A percentile compares a stretch with the other conserved stretches of the same genome.
phyloP scores from a whole-genome alignment of 2,329 filamentous ascomycete species.

The Botrytis sinoallii region DNA sequence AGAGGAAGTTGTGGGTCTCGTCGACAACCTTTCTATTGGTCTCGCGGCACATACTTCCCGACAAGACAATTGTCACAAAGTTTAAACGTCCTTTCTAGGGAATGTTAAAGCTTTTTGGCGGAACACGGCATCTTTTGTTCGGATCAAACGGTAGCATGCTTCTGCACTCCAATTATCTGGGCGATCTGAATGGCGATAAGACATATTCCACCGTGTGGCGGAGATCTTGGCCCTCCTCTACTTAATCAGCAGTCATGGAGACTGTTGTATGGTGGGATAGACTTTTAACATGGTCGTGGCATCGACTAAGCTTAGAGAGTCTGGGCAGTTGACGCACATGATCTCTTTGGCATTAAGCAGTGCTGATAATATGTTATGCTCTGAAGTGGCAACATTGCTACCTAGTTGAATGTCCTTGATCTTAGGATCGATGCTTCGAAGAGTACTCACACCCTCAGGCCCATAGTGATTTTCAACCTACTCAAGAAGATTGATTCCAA shows the following conservation, averaged over 20 bases:
- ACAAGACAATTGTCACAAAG: slow-evolving; percentile 33
- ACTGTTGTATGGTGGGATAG: slow-evolving; percentile 32
- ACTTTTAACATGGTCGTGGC: slow-evolving; percentile 29
- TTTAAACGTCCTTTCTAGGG: slow-evolving; percentile 31
- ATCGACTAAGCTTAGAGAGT: slow-evolving; percentile 26
- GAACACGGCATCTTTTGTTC: slow-evolving; percentile 23
- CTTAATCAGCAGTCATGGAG: slow-evolving; percentile 27
- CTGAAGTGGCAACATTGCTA: slow-evolving; percentile 37
- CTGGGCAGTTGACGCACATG: slow-evolving; percentile 26
- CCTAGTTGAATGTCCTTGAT: slow-evolving; percentile 17
- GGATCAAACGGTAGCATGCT: slow-evolving; percentile 33
- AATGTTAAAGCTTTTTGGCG: slow-evolving; percentile 29
- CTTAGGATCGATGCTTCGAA: slow-evolving; percentile 20
- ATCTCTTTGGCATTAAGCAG: slow-evolving; percentile 40
- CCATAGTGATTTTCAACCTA: slow-evolving; percentile 7
- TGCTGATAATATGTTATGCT: slow-evolving; percentile 45
- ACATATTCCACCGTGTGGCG: slow-evolving; percentile 36
- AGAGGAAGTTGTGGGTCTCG: slow-evolving; percentile 31
- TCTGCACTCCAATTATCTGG: slow-evolving; percentile 26
- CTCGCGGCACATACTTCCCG: slow-evolving; percentile 21
- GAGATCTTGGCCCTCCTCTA: slow-evolving; percentile 24
- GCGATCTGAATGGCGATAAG: slow-evolving; percentile 34
- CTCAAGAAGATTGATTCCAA: slow-evolving; percentile 33
- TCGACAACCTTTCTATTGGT: slow-evolving; percentile 33
- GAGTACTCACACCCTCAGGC: slow-evolving; percentile 19